Percentiles rank a stretch among this genome's conserved stretches.
phyloP scores from a whole-genome alignment of 345 rosid genomes.

The Noccaea caerulescens region DNA sequence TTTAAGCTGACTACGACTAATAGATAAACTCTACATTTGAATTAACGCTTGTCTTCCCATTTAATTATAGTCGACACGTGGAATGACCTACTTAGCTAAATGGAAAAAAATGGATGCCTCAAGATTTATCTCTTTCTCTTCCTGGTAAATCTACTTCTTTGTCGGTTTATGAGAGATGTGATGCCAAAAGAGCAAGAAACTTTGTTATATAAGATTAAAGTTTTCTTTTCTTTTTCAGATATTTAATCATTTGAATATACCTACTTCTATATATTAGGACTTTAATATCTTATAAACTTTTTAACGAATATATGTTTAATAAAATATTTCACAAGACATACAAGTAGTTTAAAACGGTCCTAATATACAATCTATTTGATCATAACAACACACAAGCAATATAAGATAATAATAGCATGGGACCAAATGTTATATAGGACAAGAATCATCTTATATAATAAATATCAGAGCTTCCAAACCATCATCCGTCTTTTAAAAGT shows the following conservation, averaged over 20 bases:
- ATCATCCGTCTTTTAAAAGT: conserved; percentile 23
- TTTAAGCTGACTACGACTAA: background rate
- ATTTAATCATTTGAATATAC: conserved; percentile 1
- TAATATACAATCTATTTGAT: background rate
- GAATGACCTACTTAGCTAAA: conserved; percentile 4
- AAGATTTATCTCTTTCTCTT: conserved; percentile 24
- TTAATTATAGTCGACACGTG: conserved; percentile 1
- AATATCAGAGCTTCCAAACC: conserved; percentile 34
- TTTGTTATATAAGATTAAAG: background rate
- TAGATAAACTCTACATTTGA: background rate
- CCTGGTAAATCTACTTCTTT: conserved; percentile 36
- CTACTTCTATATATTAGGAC: background rate
- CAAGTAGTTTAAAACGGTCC: no score
- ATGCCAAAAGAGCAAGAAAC: conserved; percentile 30
- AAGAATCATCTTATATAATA: conserved; percentile 10
- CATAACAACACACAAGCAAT: background rate
- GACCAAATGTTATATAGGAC: background rate
- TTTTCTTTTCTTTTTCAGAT: background rate
- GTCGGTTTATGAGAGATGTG: conserved; percentile 32
- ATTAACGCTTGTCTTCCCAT: background rate
- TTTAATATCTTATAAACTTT: no score
- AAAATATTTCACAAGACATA: no score
- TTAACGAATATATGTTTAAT: no score
- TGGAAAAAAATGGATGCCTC: conserved; percentile 30
- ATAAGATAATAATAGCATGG: background rate